Conservation (phyloP, 495 filamentous ascomycete species). For the Podospora anserina region DNA sequence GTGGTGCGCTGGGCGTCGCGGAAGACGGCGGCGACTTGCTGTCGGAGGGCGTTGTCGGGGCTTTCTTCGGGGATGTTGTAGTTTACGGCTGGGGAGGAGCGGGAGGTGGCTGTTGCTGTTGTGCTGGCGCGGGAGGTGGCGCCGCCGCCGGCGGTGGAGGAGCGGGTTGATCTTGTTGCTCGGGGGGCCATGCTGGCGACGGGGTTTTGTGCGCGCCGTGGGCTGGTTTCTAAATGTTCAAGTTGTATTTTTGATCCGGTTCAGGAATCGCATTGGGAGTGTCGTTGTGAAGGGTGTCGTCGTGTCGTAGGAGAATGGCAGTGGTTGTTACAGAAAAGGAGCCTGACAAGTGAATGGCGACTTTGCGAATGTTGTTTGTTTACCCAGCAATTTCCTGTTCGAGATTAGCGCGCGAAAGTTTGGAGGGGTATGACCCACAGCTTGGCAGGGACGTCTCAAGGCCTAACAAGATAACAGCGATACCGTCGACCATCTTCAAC, state of each 20-base stretch:
- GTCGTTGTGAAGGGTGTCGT: neutral
- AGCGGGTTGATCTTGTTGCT: constrained; percentile 49
- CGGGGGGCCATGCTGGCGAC: constrained; percentile 25
- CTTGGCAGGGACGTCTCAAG: neutral
- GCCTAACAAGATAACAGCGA: too few species aligned
- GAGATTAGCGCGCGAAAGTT: constrained; percentile 19
- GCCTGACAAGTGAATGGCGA: neutral
- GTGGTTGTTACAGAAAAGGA: neutral
- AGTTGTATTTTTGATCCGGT: neutral
- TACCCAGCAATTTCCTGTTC: constrained; percentile 22
- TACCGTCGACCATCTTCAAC: too few species aligned
- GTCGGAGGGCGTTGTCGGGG: constrained; percentile 65
- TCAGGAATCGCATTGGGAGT: neutral
- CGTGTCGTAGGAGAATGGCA: neutral
- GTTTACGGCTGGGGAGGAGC: constrained; percentile 59
- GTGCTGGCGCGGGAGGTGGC: constrained; percentile 24
- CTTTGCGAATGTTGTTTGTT: constrained; percentile 25
- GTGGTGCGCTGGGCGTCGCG: constrained; percentile 83
- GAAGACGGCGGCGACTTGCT: constrained; percentile 75
- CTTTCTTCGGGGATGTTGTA: constrained; percentile 70
- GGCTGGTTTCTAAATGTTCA: constrained; percentile 6
- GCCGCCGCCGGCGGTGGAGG: constrained; percentile 41
- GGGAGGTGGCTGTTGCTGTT: constrained; percentile 50
- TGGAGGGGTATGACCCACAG: constrained; percentile 18
- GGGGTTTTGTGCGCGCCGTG: constrained; percentile 1